Base-by-base conservation (phyloP, 495 filamentous ascomycete genomes). In the Thozetella sp. region DNA sequence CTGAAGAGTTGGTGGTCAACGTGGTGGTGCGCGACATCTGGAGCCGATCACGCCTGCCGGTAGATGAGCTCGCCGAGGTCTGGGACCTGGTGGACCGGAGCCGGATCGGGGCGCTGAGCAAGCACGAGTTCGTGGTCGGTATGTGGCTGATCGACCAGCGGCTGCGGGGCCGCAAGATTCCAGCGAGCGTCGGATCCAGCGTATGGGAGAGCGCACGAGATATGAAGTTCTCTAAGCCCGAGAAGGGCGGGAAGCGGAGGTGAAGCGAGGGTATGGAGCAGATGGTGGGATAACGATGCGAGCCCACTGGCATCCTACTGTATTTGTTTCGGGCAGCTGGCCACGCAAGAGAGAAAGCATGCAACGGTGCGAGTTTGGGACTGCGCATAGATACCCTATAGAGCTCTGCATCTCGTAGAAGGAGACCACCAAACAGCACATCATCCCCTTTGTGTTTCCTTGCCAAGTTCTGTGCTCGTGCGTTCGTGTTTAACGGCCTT, bases 71-170 rank as follows among this genome's bases (percentile, higher is more conserved):
- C 43, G 91, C 86, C 45, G 89, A 92, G 70, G 84, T 97, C 25
- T 98, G 92, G 90, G 84, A 90, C 53, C 80, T 98, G 11, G 94
- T 98, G 19, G 91, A 96, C 72, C 68, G 81, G 2, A 71, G 78
- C 13, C 70, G 79, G 13, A 76, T 79, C 22, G 91, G 91, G 2
- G 73, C 68, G 52, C 72, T 99, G 56, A 80, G 77, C 22, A 85
- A 85, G 68, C 86, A 92, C 40, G 93, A 97, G 80, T 97, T 97
- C 73, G 90, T 97, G 26, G 93, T 97, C 43, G 95, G 95, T 13
- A 86, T 93, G 82, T 99, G 95, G 95, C 78, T 99, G 51, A 86
- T 99, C 56, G 95, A 99, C 72, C 92, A 97, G 76, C 79, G 88
- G 63, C 75, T 98, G 37, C 90, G 90, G 68, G 95, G 95, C 1